Percentiles rank a stretch among this genome's conserved stretches.
Conservation (phyloP, 352 stramenopile species). For the Phytophthora megakarya region DNA sequence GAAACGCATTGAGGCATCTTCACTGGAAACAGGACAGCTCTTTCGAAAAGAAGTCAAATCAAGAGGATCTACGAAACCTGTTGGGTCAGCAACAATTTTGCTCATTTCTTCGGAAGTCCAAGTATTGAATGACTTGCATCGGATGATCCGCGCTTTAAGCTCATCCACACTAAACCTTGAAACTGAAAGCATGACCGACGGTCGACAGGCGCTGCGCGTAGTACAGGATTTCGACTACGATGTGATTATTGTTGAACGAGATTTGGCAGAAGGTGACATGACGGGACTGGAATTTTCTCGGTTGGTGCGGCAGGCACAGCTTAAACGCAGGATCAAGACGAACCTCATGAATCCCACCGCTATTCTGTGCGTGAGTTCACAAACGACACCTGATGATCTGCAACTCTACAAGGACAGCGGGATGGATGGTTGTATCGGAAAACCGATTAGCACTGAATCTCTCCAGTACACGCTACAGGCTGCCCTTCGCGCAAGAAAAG, state of each 20-base stretch:
- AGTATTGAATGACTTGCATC: conserved; percentile 45
- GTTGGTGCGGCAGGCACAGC: conserved; percentile 79
- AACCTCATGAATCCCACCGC: conserved; percentile 15
- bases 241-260: conserved; percentile 83
- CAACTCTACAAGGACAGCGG: conserved; percentile 87
- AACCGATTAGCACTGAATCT: conserved; percentile 69
- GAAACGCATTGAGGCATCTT: conserved; percentile 47
- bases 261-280: conserved; percentile 46
- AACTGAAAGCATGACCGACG: conserved; percentile 66
- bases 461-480: conserved; percentile 82
- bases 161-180: conserved; percentile 31
- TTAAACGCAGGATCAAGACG: conserved; percentile 47
- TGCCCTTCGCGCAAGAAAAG: conserved; percentile 43
- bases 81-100: conserved; percentile 20
- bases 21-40: conserved; percentile 45
- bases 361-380: conserved; percentile 75
- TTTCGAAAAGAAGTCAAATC: conserved; percentile 32
- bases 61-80: conserved; percentile 3
- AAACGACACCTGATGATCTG: conserved; percentile 72
- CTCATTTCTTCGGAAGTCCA: conserved; percentile 46
- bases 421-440: conserved; percentile 92
- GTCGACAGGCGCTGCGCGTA: conserved; percentile 52
- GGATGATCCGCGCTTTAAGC: conserved; percentile 28
- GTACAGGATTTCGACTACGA: conserved; percentile 73
- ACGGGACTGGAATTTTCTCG: conserved; percentile 81